Evolutionary conservation across 169 alveolate species (phyloP), one percentile per base, ranked within the genome.

Genomic region (Eimeria praecox): DNA sequence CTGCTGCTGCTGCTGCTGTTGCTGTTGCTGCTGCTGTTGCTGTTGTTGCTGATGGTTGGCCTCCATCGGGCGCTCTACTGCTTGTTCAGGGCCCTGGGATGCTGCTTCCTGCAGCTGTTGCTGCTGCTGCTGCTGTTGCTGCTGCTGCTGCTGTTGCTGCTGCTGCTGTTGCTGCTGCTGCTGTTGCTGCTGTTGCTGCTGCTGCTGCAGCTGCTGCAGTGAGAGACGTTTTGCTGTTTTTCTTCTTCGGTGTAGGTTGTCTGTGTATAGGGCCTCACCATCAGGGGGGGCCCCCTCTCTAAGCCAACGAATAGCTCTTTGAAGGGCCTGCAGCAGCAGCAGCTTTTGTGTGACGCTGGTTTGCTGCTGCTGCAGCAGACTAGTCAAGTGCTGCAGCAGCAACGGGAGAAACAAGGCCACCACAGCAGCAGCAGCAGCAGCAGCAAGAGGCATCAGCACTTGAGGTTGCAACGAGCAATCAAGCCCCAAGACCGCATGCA

Each of bases 1-100:
- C 77, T 66, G 77, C 77, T 30, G 77, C 83, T 73, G 83, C 83
- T 73, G 83, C 83, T 73, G 54, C 46, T 73, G 42, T 22, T 64
- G 75, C 75, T 64, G 27, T n/a, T 64, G 75, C 75, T 64, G 75
- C 75, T 64, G 75, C 75, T 64, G 75, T n/a, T 64, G 75, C 75
- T 64, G 75, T n/a, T 64, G 75, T n/a, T 9, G n/a, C n/a, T n/a
- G n/a, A n/a, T n/a, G n/a, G n/a, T n/a, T n/a, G n/a, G n/a, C n/a
- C n/a, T n/a, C n/a, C n/a, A n/a, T n/a, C n/a, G n/a, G n/a, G n/a
- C n/a, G n/a, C n/a, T n/a, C n/a, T n/a, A n/a, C n/a, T n/a, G n/a
- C n/a, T n/a, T n/a, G n/a, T n/a, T n/a, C n/a, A n/a, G n/a, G n/a
- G n/a, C n/a, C n/a, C n/a, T n/a, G n/a, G n/a, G n/a, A n/a, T n/a